These are phyloP conservation scores for Phylloboletellus chloephorus DNA, from an alignment of 1,284 basidiomycete genomes.

Conservation along the genomic window DNA sequence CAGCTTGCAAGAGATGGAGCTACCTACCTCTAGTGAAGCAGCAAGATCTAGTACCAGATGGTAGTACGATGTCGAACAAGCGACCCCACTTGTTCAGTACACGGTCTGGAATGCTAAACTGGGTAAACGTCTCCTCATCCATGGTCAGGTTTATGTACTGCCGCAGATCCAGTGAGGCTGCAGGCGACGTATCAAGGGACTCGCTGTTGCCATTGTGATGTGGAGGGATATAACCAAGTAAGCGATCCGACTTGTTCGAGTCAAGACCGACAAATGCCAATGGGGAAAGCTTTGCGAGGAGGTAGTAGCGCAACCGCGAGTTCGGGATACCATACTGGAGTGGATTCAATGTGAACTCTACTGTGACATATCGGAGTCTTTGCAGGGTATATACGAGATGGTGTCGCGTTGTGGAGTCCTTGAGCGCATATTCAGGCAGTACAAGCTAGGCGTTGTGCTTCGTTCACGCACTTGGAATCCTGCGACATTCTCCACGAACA, in stretches of 20 bases:
- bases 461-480: constrained; percentile 62
- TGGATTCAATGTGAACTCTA: constrained; percentile 65
- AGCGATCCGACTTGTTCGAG: constrained; percentile 11
- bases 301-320: constrained; percentile 71
- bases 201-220: neutral
- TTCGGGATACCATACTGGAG: constrained; percentile 75
- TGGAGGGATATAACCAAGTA: constrained; percentile 21
- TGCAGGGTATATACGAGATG: constrained; percentile 46
- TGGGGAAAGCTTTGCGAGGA: constrained; percentile 55
- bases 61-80: constrained; percentile 70
- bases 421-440: constrained; percentile 12
- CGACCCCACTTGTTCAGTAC: constrained; percentile 70
- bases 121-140: constrained; percentile 14
- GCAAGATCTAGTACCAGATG: constrained; percentile 56
- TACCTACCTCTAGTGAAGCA: constrained; percentile 70
- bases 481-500: constrained; percentile 74
- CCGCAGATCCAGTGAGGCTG: constrained; percentile 30
- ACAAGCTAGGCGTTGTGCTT: neutral
- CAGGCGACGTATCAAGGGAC: neutral
- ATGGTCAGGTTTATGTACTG: constrained; percentile 47
- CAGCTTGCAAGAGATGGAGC: neutral
- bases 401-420: constrained; percentile 61
- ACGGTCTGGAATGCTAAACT: constrained; percentile 48
- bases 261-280: constrained; percentile 31
- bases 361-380: constrained; percentile 48